Evolutionary conservation across 805 yeast genomes (phyloP).

Genomic region (Yarrowia bubula): DNA sequence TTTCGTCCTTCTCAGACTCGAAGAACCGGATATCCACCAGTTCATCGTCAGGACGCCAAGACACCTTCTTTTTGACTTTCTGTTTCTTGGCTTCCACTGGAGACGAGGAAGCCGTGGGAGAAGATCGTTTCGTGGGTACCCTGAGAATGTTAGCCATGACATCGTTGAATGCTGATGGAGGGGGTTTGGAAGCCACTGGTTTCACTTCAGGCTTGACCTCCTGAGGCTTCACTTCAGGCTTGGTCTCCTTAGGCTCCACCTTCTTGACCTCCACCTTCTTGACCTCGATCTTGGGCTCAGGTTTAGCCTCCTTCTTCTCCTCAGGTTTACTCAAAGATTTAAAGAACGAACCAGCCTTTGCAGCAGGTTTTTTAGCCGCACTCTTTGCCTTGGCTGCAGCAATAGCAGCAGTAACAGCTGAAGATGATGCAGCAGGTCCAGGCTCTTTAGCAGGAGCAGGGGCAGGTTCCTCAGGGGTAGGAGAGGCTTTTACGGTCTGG

Average conservation of each 20-base stretch:
- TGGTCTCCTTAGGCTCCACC: background rate
- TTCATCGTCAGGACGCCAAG: slow-evolving; percentile 11
- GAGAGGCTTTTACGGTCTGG: background rate
- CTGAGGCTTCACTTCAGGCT: background rate
- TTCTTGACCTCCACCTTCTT: background rate
- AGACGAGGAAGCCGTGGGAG: background rate
- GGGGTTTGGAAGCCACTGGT: background rate
- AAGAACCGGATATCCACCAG: slow-evolving; percentile 18
- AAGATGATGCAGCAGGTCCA: background rate
- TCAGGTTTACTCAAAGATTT: background rate
- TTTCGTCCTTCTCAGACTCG: slow-evolving; percentile 19
- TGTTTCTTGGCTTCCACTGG: slow-evolving; percentile 18
- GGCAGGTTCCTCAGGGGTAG: background rate
- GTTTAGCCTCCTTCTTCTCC: background rate
- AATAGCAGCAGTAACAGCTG: background rate
- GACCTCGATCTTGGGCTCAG: background rate
- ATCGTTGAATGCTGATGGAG: background rate
- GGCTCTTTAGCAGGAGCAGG: background rate
- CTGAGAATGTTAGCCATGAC: slow-evolving; percentile 22
- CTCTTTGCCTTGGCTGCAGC: background rate
- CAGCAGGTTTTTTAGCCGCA: background rate
- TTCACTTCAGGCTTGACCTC: background rate
- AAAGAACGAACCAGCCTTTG: slow-evolving; percentile 2
- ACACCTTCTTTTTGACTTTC: slow-evolving; percentile 6
- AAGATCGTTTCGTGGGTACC: background rate